phyloP scores from a whole-genome alignment of 108 stramenopile species.

The Skeletonema menzelii region DNA sequence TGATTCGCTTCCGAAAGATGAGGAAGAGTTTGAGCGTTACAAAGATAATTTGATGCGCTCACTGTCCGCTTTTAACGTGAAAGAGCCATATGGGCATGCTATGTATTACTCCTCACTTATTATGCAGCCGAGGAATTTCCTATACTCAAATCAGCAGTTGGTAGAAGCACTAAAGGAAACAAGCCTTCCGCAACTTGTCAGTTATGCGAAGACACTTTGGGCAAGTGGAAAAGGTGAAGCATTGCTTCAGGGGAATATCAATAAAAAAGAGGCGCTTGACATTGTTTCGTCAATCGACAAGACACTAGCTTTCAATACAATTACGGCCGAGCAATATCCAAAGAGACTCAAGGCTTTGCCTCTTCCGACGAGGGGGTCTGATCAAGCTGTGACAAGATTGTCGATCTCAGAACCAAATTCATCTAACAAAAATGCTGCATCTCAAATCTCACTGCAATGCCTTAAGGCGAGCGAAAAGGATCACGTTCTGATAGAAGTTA shows the following conservation, averaged over 20 bases:
- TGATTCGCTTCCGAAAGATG: slow-evolving; percentile 64
- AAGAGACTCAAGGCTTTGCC: slow-evolving; percentile 64
- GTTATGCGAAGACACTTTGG: slow-evolving; percentile 67
- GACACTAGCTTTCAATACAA: slow-evolving; percentile 70
- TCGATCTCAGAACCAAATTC: slow-evolving; percentile 78
- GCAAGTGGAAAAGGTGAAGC: slow-evolving; percentile 74
- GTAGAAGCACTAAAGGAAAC: slow-evolving; percentile 51
- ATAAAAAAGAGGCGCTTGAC: slow-evolving; percentile 69
- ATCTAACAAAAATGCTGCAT: slow-evolving; percentile 68
- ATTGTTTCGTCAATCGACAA: slow-evolving; percentile 67
- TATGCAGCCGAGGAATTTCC: slow-evolving; percentile 58
- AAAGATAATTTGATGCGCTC: slow-evolving; percentile 69
- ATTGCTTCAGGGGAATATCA: slow-evolving; percentile 80
- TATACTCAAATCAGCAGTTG: slow-evolving; percentile 61
- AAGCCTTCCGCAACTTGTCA: slow-evolving; percentile 53
- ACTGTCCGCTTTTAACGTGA: slow-evolving; percentile 65
- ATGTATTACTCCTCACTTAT: slow-evolving; percentile 58
- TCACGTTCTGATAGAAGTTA: slow-evolving; percentile 73
- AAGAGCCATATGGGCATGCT: slow-evolving; percentile 83
- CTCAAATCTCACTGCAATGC: slow-evolving; percentile 72
- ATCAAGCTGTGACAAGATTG: slow-evolving; percentile 44
- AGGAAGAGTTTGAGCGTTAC: slow-evolving; percentile 83
- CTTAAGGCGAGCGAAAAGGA: slow-evolving; percentile 62
- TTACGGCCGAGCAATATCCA: slow-evolving; percentile 59
- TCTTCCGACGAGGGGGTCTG: slow-evolving; percentile 39